phyloP scores from a whole-genome alignment of 192 early-diverging fungal genomes.

The Lobosporangium transversale region DNA sequence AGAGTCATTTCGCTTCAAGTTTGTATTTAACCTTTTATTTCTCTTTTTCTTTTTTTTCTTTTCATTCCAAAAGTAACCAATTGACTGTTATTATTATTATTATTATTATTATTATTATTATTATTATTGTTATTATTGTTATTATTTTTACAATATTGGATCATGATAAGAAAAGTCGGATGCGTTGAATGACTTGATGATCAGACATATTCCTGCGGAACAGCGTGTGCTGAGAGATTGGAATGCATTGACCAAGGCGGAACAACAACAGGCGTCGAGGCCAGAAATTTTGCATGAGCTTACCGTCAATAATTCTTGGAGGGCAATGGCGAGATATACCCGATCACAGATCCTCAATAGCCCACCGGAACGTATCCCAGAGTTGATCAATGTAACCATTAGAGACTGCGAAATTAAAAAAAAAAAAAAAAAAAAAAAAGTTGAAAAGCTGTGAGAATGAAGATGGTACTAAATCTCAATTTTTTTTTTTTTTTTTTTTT shows the following conservation, averaged over 20 bases:
- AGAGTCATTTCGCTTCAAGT: too few relatives aligned
- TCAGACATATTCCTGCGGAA: constrained; percentile 58
- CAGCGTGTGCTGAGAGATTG: constrained; percentile 54
- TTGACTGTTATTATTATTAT: too few relatives aligned
- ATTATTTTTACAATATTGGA: too few relatives aligned
- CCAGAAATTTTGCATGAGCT: constrained; percentile 50
- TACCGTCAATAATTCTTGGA: constrained; percentile 61
- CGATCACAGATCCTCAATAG: constrained; percentile 55
- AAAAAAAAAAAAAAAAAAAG: too few relatives aligned
- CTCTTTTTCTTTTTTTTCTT: background rate
- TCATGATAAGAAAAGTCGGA: too few relatives aligned
- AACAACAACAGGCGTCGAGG: constrained; percentile 44
- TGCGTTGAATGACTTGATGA: constrained; percentile 55
- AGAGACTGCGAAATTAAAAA: too few relatives aligned
- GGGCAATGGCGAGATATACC: constrained; percentile 57
- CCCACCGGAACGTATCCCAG: constrained; percentile 40
- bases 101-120: too few relatives aligned
- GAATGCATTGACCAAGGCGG: constrained; percentile 38
- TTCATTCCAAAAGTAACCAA: too few relatives aligned
- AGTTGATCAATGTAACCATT: constrained; percentile 57
- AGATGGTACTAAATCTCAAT: too few relatives aligned
- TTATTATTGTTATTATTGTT: too few relatives aligned
- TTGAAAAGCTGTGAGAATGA: too few relatives aligned
- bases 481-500: background rate
- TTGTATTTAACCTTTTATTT: too few relatives aligned